Base-by-base conservation (phyloP, 768 basidiomycete genomes). In the Xerocomellus dryophilus region DNA sequence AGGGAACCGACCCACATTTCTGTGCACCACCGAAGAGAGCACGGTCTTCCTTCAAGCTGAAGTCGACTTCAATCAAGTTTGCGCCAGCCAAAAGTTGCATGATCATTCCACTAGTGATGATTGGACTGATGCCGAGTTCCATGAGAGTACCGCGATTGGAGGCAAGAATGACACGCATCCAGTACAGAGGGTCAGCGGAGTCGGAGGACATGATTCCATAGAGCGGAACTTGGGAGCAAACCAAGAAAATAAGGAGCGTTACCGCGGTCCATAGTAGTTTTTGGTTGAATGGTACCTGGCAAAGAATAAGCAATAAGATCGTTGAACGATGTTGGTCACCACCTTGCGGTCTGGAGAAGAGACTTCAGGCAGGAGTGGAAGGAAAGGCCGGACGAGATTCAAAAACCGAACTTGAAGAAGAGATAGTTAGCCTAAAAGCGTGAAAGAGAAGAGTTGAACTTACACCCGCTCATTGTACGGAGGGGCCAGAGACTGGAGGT, bases 151-250 rank as follows among this genome's bases (percentile, higher is more conserved):
- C 97, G 56, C 96, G 84, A 77, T 98, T 98, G 7, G 93, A 97
- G 21, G 97, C 96, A 56, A 99, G 84, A 75, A 99, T 98, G 77
- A 96, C 96, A 74, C 96, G 91, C 89, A 98, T 94, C 97, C 96
- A 98, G 78, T 97, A 98, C 40, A 99, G 85, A 14, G 97, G 97
- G 77, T 99, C 96, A 50, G 93, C 93, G 61, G 94, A 97, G 81
- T 99, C 96, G 55, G 94, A 97, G 27, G 93, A 97, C 87, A 98
- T 96, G 84, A 99, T 98, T 59, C 97, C 97, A 74, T 98, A 99
- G 43, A 99, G 81, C 7, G 97, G 97, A 31, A 98, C 96, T 76
- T 98, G 97, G 25, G 95, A 98, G 81, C 96, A 98, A 59, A 98
- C 96, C 68, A 99, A 76, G 90, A 98, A 98, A 73, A 99, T 98